A percentile compares a stretch with the other conserved stretches of the same genome.
Evolutionary conservation across 257 asterid genomes (phyloP).

Genomic region (Eustoma russellianum): DNA sequence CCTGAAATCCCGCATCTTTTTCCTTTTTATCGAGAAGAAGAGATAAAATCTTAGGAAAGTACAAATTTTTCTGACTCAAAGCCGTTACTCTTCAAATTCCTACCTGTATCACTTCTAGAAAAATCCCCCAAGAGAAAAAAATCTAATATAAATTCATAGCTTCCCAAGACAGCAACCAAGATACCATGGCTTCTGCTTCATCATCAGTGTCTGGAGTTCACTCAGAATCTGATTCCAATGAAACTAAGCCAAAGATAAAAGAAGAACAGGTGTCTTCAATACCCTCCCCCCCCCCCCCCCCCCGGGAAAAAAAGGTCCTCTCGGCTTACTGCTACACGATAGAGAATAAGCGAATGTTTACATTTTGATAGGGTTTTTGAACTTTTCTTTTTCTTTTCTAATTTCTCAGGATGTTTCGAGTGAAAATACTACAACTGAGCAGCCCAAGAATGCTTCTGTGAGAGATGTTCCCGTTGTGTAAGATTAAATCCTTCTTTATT

Average conservation of each 20-base stretch:
- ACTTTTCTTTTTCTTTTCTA: neutral
- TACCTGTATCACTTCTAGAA: neutral
- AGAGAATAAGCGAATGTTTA: neutral
- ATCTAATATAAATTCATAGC: neutral
- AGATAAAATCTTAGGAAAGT: no score
- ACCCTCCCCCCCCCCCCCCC: neutral
- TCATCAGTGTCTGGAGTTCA: constrained; percentile 15
- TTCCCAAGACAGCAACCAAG: no score
- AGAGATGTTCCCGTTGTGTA: constrained; percentile 2
- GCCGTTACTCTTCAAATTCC: neutral
- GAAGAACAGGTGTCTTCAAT: constrained; percentile 13
- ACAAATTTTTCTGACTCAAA: no score
- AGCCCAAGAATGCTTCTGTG: constrained; percentile 5
- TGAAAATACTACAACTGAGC: neutral
- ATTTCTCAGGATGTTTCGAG: constrained; percentile 13
- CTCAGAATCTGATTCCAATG: constrained; percentile 14
- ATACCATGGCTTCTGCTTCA: constrained; percentile 12
- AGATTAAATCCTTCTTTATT: neutral
- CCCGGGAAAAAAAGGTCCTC: no score
- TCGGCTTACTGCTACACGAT: no score
- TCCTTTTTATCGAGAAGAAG: no score
- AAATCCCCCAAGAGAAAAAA: no score
- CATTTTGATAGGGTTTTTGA: neutral
- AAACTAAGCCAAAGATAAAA: constrained; percentile 8
- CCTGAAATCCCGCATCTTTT: no score